Evolutionary conservation across 768 basidiomycete species (phyloP).

Genomic region (Lepiota brunneoincarnata): DNA sequence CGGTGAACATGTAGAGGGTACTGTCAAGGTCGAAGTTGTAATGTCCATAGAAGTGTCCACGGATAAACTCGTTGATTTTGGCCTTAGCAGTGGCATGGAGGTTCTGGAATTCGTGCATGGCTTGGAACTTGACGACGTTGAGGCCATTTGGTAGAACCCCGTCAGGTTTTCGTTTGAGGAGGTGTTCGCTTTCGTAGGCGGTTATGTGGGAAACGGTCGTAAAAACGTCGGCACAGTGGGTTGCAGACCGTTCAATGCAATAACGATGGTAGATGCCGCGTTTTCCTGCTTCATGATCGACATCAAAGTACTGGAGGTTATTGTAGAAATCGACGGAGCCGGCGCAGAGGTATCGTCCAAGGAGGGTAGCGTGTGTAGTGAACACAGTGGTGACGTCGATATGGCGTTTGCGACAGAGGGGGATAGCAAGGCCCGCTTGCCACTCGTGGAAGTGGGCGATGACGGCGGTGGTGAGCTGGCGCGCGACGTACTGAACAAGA

Average conservation of each 20-base stretch:
- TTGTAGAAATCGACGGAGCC: conserved; percentile 99
- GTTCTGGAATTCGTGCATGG: conserved; percentile 99
- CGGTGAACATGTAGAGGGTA: conserved; percentile 94
- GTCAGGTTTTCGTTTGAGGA: conserved; percentile 96
- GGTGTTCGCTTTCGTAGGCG: conserved; percentile 93
- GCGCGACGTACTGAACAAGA: conserved; percentile 64
- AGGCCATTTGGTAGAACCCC: conserved; percentile 97
- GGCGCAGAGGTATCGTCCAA: conserved; percentile 97
- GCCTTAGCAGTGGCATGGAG: conserved; percentile 88
- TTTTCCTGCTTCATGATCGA: conserved; percentile 99
- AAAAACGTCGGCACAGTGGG: conserved; percentile 97
- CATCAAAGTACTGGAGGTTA: conserved; percentile 98
- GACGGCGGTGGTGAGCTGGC: conserved; percentile 81
- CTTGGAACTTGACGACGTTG: conserved; percentile 98
- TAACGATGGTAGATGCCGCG: conserved; percentile 97
- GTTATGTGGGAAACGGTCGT: conserved; percentile 98
- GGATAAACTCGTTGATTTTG: conserved; percentile 98
- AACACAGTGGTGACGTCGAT: conserved; percentile 99
- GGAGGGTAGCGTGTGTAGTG: conserved; percentile 97
- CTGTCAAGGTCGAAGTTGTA: conserved; percentile 96
- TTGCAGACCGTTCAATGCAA: conserved; percentile 93
- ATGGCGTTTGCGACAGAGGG: conserved; percentile 92
- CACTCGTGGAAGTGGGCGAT: conserved; percentile 99
- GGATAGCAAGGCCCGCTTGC: conserved; percentile 96
- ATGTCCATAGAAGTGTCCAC: conserved; percentile 98